A percentile compares a stretch with the other conserved stretches of the same genome.
These are phyloP conservation scores for Saposhnikovia divaricata DNA, from an alignment of 129 eudicot genomes.

Conservation along the genomic window DNA sequence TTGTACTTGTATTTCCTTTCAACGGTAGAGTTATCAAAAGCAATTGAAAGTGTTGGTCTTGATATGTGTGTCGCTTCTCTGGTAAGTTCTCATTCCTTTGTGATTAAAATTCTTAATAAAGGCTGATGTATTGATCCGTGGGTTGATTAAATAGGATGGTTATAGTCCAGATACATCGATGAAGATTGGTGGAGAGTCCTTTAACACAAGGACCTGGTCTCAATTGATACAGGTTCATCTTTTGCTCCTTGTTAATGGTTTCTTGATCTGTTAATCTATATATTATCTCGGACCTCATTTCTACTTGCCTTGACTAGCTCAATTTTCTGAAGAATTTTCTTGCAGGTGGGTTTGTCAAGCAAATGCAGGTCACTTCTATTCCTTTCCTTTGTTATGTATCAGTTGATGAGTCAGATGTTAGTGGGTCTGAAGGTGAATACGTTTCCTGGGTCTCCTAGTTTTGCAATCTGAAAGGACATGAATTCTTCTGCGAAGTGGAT, in stretches of 20 bases:
- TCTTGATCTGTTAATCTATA: not conserved
- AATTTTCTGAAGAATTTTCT: conserved; percentile 79
- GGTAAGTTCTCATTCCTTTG: no score
- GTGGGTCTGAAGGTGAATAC: no score
- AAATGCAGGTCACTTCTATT: conserved; percentile 64
- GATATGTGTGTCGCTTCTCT: no score
- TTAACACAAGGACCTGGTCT: conserved; percentile 65
- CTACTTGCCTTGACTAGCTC: conserved; percentile 32
- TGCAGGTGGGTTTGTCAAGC: conserved; percentile 82
- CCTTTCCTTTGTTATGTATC: no score
- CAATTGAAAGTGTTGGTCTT: no score
- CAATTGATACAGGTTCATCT: conserved; percentile 58
- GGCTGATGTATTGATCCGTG: not conserved
- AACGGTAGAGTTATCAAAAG: no score
- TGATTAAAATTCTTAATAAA: no score
- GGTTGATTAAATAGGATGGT: conserved; percentile 45
- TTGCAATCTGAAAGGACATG: no score
- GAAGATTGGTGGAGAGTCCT: conserved; percentile 72
- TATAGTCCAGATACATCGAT: conserved; percentile 55
- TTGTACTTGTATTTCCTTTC: no score
- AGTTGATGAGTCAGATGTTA: no score
- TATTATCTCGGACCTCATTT: not conserved
- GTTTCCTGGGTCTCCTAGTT: no score
- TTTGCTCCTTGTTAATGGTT: conserved; percentile 2
- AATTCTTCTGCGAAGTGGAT: no score